Evolutionary conservation across 768 basidiomycete genomes (phyloP).

Genomic region (Obba rivulosa): DNA sequence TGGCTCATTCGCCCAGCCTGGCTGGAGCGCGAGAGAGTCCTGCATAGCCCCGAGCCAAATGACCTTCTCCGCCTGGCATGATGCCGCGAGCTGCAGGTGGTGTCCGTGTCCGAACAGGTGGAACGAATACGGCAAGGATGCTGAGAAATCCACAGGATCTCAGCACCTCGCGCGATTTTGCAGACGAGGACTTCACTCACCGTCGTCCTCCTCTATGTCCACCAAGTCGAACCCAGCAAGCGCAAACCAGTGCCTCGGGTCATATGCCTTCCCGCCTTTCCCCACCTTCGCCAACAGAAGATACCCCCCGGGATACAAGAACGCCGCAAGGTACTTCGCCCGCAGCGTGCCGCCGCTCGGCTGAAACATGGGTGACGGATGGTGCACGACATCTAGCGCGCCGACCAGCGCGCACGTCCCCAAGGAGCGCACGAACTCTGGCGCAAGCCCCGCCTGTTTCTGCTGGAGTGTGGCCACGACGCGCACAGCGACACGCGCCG

Average conservation of each 20-base stretch:
- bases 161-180: not conserved
- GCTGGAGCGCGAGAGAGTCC: conserved; percentile 37
- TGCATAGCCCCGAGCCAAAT: conserved; percentile 77
- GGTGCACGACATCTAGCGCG: conserved; percentile 82
- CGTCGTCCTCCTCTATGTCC: conserved; percentile 66
- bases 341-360: conserved; percentile 35
- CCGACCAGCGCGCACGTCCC: conserved; percentile 79
- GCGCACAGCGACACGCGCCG: conserved; percentile 18
- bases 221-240: conserved; percentile 66
- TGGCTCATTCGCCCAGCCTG: conserved; percentile 56
- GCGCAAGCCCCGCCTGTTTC: conserved; percentile 28
- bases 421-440: conserved; percentile 65
- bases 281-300: conserved; percentile 81
- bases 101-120: conserved; percentile 65
- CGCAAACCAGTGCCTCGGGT: conserved; percentile 85
- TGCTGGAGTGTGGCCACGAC: conserved; percentile 8
- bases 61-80: conserved; percentile 79
- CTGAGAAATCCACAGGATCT: conserved; percentile 36
- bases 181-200: conserved; percentile 41
- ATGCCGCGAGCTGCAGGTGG: conserved; percentile 80
- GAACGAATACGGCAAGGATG: conserved; percentile 70
- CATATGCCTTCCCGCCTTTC: conserved; percentile 72
- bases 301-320: conserved; percentile 84
- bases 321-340: conserved; percentile 80
- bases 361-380: conserved; percentile 30